Evolutionary conservation across 768 basidiomycete genomes (phyloP).

Genomic region (Pisolithus albus): DNA sequence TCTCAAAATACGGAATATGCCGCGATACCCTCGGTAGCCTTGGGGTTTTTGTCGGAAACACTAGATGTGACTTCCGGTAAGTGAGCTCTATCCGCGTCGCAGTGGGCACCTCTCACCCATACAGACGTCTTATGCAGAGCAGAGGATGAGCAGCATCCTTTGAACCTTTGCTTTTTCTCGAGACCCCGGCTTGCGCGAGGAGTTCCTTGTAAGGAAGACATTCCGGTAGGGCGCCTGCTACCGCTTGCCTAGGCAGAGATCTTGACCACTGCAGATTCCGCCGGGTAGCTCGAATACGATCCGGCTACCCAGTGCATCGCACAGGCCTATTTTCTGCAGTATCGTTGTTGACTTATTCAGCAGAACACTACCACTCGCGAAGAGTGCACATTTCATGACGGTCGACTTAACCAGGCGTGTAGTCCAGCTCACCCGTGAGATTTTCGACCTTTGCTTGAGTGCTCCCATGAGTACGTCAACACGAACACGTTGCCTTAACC

Average conservation of each 20-base stretch:
- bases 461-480: constrained; percentile 28
- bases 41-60: constrained; percentile 16
- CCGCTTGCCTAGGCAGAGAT: neutral
- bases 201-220: constrained; percentile 26
- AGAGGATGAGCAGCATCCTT: constrained; percentile 29
- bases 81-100: neutral
- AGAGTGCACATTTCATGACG: constrained; percentile 44
- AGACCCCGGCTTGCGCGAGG: constrained; percentile 30
- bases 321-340: constrained; percentile 42
- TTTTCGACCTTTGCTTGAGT: constrained; percentile 38
- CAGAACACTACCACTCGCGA: constrained; percentile 34
- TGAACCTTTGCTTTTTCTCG: constrained; percentile 36
- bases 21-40: constrained; percentile 13
- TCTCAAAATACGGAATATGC: constrained; percentile 11
- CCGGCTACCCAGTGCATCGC: constrained; percentile 31
- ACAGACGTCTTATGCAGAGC: constrained; percentile 31
- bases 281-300: constrained; percentile 30
- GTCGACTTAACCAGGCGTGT: constrained; percentile 40
- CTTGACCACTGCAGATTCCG: constrained; percentile 26
- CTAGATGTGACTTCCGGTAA: constrained; percentile 11
- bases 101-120: constrained; percentile 6
- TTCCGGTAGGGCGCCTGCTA: constrained; percentile 23
- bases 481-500: constrained; percentile 36
- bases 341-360: constrained; percentile 40
- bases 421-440: constrained; percentile 32